Conservation (phyloP, 2,329 filamentous ascomycete species). For the Sporothrix curviconia region DNA sequence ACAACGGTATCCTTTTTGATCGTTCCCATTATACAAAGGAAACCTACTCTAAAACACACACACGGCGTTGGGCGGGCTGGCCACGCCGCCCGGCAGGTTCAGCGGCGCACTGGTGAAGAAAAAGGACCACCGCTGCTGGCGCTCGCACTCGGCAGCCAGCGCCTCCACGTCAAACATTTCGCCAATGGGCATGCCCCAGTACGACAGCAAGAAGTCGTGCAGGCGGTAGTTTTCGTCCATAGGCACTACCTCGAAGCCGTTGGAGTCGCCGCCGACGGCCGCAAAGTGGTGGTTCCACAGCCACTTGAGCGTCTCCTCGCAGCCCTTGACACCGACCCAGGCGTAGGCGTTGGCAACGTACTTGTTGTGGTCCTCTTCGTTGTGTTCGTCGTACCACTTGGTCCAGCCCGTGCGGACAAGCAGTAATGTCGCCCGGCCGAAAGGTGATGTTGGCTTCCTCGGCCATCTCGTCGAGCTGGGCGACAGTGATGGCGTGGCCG, state of each 20-base stretch:
- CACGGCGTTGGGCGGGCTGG: conserved; percentile 42
- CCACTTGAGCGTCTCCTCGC: conserved; percentile 53
- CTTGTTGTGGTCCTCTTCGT: conserved; percentile 29
- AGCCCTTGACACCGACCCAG: conserved; percentile 36
- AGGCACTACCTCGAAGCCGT: conserved; percentile 47
- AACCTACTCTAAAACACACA: conserved; percentile 29
- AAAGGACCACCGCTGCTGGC: conserved; percentile 50
- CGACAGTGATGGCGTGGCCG: conserved; percentile 45
- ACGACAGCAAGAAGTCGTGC: conserved; percentile 42
- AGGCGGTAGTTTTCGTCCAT: conserved; percentile 25
- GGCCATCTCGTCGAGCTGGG: conserved; percentile 53
- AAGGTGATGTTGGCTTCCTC: conserved; percentile 56
- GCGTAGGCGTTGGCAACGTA: conserved; percentile 22
- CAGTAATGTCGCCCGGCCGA: conserved; percentile 56
- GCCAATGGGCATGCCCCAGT: conserved; percentile 49
- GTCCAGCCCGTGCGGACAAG: conserved; percentile 59
- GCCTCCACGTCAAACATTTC: conserved; percentile 51
- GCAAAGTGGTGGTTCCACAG: conserved; percentile 64
- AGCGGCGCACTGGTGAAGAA: conserved; percentile 55
- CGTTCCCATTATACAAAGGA: too few species aligned
- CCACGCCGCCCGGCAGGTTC: conserved; percentile 48
- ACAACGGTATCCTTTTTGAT: background rate
- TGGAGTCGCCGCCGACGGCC: conserved; percentile 56
- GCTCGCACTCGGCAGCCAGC: conserved; percentile 46
- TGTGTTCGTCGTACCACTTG: conserved; percentile 47